phyloP scores from a whole-genome alignment of 2,329 filamentous ascomycete genomes.

The Geosmithia morbida region DNA sequence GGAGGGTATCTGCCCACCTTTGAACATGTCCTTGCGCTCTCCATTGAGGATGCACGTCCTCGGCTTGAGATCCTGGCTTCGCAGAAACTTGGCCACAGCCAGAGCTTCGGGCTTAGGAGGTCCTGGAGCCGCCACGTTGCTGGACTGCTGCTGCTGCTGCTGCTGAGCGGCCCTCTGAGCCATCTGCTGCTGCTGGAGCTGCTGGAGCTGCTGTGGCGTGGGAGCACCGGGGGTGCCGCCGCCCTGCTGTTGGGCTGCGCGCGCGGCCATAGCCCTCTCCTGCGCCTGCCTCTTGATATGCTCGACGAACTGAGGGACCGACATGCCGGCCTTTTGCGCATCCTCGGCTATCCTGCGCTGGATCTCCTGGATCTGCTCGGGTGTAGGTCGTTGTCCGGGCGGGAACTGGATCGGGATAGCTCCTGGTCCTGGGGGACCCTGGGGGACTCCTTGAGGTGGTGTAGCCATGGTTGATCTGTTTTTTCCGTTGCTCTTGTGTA shows the following conservation, averaged over 20 bases:
- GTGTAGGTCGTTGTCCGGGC: slow-evolving; percentile 44
- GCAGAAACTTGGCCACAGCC: slow-evolving; percentile 79
- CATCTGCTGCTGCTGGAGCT: slow-evolving; percentile 14
- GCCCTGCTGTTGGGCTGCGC: slow-evolving; percentile 27
- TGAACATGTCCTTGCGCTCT: slow-evolving; percentile 97
- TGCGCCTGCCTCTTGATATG: slow-evolving; percentile 44
- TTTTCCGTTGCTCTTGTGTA: not conserved
- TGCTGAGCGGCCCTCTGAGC: slow-evolving; percentile 13
- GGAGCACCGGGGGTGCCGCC: slow-evolving; percentile 4
- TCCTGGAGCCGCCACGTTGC: slow-evolving; percentile 56
- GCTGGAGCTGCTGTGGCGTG: not conserved
- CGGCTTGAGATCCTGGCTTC: slow-evolving; percentile 70
- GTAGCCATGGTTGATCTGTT: not conserved
- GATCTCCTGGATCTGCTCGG: slow-evolving; percentile 75
- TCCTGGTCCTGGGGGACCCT: not conserved
- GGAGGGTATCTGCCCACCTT: slow-evolving; percentile 33
- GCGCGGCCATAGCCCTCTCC: slow-evolving; percentile 34
- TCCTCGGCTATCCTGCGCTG: slow-evolving; percentile 71
- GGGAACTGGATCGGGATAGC: not conserved
- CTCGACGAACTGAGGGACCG: slow-evolving; percentile 71
- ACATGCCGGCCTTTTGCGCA: slow-evolving; percentile 72
- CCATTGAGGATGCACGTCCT: slow-evolving; percentile 89
- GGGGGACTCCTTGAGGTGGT: slow-evolving; percentile 1
- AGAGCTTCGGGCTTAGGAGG: slow-evolving; percentile 82
- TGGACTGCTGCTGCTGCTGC: slow-evolving; percentile 30